Percentiles rank a stretch among this genome's conserved stretches.
Conservation (phyloP, 2,329 filamentous ascomycete species). For the Westerdykella sp. region DNA sequence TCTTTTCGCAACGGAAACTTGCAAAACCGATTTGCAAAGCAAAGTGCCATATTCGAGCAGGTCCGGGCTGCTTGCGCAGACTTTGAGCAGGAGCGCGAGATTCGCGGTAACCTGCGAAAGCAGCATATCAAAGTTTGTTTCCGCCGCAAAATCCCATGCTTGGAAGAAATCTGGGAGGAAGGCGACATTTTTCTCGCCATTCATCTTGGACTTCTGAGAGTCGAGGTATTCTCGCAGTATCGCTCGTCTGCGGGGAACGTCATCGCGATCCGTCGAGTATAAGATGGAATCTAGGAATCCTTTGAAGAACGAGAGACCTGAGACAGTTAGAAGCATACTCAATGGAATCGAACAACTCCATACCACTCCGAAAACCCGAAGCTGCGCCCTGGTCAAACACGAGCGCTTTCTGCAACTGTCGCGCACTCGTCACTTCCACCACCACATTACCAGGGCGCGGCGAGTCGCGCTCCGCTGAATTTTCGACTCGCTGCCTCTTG, state of each 20-base stretch:
- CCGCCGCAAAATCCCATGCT: slow-evolving; percentile 77
- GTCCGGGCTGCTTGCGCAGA: slow-evolving; percentile 67
- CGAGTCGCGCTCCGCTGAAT: slow-evolving; percentile 20
- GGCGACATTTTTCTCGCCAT: slow-evolving; percentile 52
- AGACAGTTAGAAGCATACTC: slow-evolving; percentile 7
- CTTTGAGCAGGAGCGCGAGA: slow-evolving; percentile 72
- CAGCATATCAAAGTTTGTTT: slow-evolving; percentile 72
- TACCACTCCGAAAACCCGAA: slow-evolving; percentile 27
- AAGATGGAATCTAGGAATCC: slow-evolving; percentile 59
- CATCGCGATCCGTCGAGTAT: slow-evolving; percentile 50
- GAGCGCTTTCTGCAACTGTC: slow-evolving; percentile 33
- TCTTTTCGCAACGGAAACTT: slow-evolving; percentile 73
- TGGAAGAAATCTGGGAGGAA: slow-evolving; percentile 77
- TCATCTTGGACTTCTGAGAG: slow-evolving; percentile 46
- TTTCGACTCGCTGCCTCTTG: slow-evolving; percentile 30
- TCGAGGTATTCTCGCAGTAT: slow-evolving; percentile 67
- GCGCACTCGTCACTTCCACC: slow-evolving; percentile 28
- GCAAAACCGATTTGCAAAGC: slow-evolving; percentile 74
- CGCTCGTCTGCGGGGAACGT: slow-evolving; percentile 43
- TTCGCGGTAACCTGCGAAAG: slow-evolving; percentile 76
- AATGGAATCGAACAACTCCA: neutral
- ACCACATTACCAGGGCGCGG: slow-evolving; percentile 12
- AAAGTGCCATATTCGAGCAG: slow-evolving; percentile 68
- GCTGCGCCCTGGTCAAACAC: slow-evolving; percentile 34
- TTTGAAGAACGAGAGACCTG: slow-evolving; percentile 65